phyloP scores from a whole-genome alignment of 352 stramenopile species.

The Plasmopara muralis region DNA sequence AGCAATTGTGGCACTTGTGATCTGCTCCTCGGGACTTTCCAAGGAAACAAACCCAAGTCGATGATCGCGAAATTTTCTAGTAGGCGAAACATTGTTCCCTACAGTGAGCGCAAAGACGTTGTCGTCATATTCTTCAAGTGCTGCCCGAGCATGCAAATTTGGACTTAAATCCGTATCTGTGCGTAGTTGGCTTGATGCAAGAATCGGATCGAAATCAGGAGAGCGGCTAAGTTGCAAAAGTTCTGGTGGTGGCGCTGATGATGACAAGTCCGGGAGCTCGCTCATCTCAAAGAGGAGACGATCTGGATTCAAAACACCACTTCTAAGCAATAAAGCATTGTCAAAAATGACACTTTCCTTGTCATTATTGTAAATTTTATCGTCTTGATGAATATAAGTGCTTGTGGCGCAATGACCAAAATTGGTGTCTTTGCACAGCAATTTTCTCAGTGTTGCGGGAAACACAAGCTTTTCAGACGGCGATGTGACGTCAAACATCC shows the following conservation, averaged over 20 bases:
- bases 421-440: conserved; percentile 26
- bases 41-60: conserved; percentile 5
- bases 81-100: conserved; percentile 1
- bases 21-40: neutral
- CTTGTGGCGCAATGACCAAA: conserved; percentile 1
- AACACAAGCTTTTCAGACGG: conserved; percentile 43
- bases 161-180: conserved; percentile 26
- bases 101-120: conserved; percentile 41
- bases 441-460: conserved; percentile 42
- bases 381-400: conserved; percentile 2
- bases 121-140: conserved; percentile 57
- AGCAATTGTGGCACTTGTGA: conserved; percentile 25
- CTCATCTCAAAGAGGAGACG: conserved; percentile 18
- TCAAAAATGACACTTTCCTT: conserved; percentile 5
- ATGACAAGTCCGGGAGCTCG: conserved; percentile 16
- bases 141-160: conserved; percentile 33
- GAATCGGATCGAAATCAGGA: conserved; percentile 31
- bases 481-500: conserved; percentile 67
- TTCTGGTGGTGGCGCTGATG: conserved; percentile 14
- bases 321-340: neutral
- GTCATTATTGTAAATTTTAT: conserved; percentile 2
- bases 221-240: conserved; percentile 44
- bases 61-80: conserved; percentile 10
- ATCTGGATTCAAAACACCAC: conserved; percentile 6
- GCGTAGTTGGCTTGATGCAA: conserved; percentile 15